phyloP scores from a whole-genome alignment of 2,329 filamentous ascomycete species.

The Colletotrichum sp. region DNA sequence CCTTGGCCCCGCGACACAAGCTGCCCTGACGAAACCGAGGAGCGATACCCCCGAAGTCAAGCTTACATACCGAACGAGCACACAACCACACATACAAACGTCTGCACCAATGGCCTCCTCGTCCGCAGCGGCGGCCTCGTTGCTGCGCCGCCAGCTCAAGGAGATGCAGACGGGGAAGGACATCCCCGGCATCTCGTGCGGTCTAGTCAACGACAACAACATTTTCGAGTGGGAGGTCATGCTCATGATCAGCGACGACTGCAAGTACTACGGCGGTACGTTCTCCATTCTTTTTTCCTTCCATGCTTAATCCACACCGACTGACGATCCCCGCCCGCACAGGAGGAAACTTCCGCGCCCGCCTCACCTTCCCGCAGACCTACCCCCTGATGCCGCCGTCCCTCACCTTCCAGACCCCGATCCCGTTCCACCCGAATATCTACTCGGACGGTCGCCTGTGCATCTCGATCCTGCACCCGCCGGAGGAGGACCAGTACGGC shows the following conservation, averaged over 20 bases:
- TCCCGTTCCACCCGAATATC: constrained; percentile 94
- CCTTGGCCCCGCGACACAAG: neutral
- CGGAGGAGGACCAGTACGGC: constrained; percentile 91
- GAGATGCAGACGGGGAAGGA: constrained; percentile 92
- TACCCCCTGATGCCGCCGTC: constrained; percentile 90
- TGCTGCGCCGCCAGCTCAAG: constrained; percentile 87
- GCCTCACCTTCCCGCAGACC: constrained; percentile 80
- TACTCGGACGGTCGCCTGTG: constrained; percentile 88
- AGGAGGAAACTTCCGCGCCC: constrained; percentile 93
- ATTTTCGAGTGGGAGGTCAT: constrained; percentile 99
- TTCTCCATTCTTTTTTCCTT: constrained; percentile 10
- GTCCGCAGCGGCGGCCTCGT: constrained; percentile 66
- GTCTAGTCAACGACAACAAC: constrained; percentile 82
- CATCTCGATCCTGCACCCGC: constrained; percentile 96
- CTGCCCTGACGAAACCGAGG: neutral
- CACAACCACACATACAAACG: too few relatives aligned
- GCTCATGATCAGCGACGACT: constrained; percentile 97
- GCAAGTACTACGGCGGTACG: constrained; percentile 90
- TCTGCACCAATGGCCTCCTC: constrained; percentile 42
- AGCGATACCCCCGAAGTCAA: too few relatives aligned
- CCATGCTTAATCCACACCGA: neutral
- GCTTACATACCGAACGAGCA: neutral
- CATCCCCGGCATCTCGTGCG: constrained; percentile 92
- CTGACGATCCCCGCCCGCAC: neutral
- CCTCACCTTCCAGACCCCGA: constrained; percentile 83